Conservation (phyloP, 495 filamentous ascomycete genomes). For the Oidiodendron maius region DNA sequence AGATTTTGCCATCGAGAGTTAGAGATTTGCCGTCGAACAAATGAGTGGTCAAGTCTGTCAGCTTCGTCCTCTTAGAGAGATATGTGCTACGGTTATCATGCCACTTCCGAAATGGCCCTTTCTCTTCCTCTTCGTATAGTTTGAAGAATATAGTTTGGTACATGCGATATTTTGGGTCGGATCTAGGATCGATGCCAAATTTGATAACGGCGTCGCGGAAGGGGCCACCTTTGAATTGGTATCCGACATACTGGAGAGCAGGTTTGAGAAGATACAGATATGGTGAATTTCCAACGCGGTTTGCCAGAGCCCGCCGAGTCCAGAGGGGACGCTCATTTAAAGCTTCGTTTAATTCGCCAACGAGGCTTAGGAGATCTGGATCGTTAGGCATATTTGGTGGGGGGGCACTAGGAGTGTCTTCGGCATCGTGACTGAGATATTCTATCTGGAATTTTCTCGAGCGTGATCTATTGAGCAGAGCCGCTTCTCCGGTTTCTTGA, state of each 20-base stretch:
- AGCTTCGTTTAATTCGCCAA: slow-evolving; percentile 51
- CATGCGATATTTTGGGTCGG: slow-evolving; percentile 61
- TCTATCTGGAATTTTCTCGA: slow-evolving; percentile 43
- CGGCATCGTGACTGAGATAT: slow-evolving; percentile 57
- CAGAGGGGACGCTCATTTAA: slow-evolving; percentile 76
- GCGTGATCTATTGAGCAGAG: slow-evolving; percentile 32
- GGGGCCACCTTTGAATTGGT: slow-evolving; percentile 83
- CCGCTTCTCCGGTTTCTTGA: slow-evolving; percentile 23
- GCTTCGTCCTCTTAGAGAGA: neutral
- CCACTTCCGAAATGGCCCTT: slow-evolving; percentile 12
- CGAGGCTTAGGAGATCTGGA: slow-evolving; percentile 46
- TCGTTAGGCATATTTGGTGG: slow-evolving; percentile 37
- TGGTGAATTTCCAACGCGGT: slow-evolving; percentile 44
- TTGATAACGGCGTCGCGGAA: slow-evolving; percentile 82
- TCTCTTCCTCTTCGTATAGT: slow-evolving; percentile 28
- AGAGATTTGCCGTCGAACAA: slow-evolving; percentile 72
- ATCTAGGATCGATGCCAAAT: slow-evolving; percentile 81
- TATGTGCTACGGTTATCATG: slow-evolving; percentile 4
- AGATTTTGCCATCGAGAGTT: slow-evolving; percentile 72
- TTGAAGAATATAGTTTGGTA: slow-evolving; percentile 89
- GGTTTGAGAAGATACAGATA: slow-evolving; percentile 48
- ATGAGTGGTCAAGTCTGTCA: slow-evolving; percentile 41
- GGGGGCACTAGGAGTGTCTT: slow-evolving; percentile 42
- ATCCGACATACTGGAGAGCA: slow-evolving; percentile 71
- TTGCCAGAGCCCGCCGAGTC: slow-evolving; percentile 74